These are phyloP conservation scores for Rhynchospora breviuscula DNA, from an alignment of 176 grass and related monocot genomes.

Conservation along the genomic window DNA sequence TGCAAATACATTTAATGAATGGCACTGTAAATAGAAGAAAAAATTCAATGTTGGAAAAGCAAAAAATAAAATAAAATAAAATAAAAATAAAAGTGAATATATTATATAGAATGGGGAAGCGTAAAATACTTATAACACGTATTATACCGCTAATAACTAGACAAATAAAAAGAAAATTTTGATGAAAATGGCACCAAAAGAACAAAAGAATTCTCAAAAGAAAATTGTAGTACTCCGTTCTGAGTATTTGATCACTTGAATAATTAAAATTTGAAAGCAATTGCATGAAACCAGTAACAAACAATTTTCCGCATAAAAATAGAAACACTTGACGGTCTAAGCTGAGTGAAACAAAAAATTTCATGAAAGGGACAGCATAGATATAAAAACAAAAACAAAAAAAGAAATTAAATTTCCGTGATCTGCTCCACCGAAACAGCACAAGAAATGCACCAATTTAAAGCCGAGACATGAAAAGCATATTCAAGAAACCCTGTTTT, in stretches of 20 bases:
- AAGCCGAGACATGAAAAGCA: background rate
- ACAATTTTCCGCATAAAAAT: background rate
- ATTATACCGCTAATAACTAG: background rate
- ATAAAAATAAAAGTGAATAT: too few relatives aligned
- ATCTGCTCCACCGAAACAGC: background rate
- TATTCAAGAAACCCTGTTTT: background rate
- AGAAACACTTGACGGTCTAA: background rate
- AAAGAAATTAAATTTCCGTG: background rate
- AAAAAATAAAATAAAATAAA: too few relatives aligned
- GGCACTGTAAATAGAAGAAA: background rate
- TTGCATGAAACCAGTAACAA: background rate
- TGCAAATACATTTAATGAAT: too few relatives aligned
- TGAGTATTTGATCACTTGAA: too few relatives aligned
- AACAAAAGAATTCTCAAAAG: background rate
- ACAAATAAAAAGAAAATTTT: background rate
- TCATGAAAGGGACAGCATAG: background rate
- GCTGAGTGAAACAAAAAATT: background rate
- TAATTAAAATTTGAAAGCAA: too few relatives aligned
- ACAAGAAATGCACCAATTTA: constrained; percentile 3
- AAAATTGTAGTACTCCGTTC: background rate
- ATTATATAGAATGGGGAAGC: too few relatives aligned
- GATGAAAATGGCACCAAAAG: background rate
- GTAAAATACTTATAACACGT: background rate
- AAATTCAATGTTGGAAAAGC: background rate
- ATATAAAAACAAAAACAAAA: background rate